Base-by-base conservation (phyloP, 148 eudicot genomes). In the Vaccinium darrowii region DNA sequence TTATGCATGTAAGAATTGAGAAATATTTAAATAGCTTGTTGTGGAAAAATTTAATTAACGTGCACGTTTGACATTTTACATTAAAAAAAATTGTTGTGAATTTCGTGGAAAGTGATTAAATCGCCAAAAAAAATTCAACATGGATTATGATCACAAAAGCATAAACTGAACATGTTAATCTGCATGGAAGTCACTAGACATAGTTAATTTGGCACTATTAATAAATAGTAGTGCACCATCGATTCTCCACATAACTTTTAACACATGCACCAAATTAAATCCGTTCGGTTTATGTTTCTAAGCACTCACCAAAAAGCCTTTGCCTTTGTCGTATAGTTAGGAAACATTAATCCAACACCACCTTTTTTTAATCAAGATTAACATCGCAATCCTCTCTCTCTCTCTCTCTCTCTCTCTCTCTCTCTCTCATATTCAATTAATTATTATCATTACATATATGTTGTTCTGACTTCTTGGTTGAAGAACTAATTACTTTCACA, bases 111-210 rank as follows among this genome's bases (percentile, higher is more conserved):
- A 58, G 7, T 1, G 15, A 54, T 53, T 53, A 53, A 53, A 53
- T 53, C 57, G 15, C 15, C 57, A 47, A 47, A 23, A 8, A 14
- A 5, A 2, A 23, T 27, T 78, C 81, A 78, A 25, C 21, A 25
- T 53, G 81, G 81, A 78, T 78, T 27, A 78, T 27, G 62, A 36
- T 49, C 18, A 53, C 11, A 7, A 23, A 16, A 56, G 47, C 43
- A 25, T 54, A 56, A 79, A 67, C 21, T 58, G 5, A 67, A 30
- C 12, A 62, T 85, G 87, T 65, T 87, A 75, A 85, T 84, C 84
- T 87, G 88, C 87, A 83, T 82, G 89, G 89, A 89, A 84, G 84
- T 75, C 89, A 89, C 88, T 87, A 87, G 39, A 30, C 13, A 50
- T 52, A n/a, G 33, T 51, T 13, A n/a, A 39, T 43, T n/a, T 21